Conservation (phyloP, 108 stramenopile species). For the Mediolabrus comicus region DNA sequence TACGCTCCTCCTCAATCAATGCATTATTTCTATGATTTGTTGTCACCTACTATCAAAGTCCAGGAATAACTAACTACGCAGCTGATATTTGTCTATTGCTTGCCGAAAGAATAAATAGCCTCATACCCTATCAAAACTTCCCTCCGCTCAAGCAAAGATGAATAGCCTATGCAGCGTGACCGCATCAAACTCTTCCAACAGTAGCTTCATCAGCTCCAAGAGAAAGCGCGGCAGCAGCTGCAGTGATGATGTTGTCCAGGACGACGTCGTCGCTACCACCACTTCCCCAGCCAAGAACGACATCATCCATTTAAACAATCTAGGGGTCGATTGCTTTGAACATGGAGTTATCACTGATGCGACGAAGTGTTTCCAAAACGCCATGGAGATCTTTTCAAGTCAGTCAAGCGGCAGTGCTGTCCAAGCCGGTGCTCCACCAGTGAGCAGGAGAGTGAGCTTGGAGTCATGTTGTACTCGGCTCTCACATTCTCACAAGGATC, state of each 20-base stretch:
- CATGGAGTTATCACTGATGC: slow-evolving; percentile 5
- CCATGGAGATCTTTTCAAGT: slow-evolving; percentile 1
- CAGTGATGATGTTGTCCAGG: background rate
- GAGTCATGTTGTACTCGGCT: background rate
- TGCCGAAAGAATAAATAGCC: no score
- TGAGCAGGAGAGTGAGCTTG: background rate
- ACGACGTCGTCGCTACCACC: background rate
- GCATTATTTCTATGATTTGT: no score
- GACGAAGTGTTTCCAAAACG: slow-evolving; percentile 11
- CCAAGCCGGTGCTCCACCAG: no score
- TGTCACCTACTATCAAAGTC: no score
- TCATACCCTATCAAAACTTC: background rate
- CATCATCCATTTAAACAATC: slow-evolving; percentile 13
- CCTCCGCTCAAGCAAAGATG: background rate
- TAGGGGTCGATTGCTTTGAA: slow-evolving; percentile 15
- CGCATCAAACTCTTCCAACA: background rate
- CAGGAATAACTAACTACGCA: no score
- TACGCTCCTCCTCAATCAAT: no score
- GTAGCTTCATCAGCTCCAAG: background rate
- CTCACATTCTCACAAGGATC: background rate
- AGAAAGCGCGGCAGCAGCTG: background rate
- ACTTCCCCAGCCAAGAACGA: background rate
- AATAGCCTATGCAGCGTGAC: background rate
- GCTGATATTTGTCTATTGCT: no score
- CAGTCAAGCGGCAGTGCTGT: background rate